A percentile compares a stretch with the other conserved stretches of the same genome.
Conservation (phyloP, 495 filamentous ascomycete species). For the Podospora pseudocomata region DNA sequence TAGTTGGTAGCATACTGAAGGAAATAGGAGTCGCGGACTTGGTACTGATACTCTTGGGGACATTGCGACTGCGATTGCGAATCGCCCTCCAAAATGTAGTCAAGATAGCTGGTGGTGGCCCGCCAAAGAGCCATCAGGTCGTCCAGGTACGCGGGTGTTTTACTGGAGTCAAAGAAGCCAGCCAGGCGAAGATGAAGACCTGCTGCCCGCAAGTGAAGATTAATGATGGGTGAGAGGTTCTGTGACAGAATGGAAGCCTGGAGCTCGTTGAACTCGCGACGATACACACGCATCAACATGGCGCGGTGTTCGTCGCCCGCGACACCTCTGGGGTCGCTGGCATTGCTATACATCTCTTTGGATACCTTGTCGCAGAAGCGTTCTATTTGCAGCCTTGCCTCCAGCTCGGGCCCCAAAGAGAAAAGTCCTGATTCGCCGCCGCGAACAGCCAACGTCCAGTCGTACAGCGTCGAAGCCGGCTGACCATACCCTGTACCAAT, state of each 20-base stretch:
- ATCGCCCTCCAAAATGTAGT: conserved; percentile 60
- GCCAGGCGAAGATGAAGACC: conserved; percentile 79
- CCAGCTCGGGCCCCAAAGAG: conserved; percentile 62
- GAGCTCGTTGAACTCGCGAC: conserved; percentile 53
- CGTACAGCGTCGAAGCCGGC: conserved; percentile 81
- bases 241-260: conserved; percentile 50
- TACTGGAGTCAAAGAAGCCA: conserved; percentile 82
- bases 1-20: conserved; percentile 78
- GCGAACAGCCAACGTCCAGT: conserved; percentile 71
- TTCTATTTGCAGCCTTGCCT: conserved; percentile 71
- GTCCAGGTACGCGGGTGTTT: conserved; percentile 66
- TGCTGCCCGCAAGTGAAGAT: conserved; percentile 72
- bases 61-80: conserved; percentile 18
- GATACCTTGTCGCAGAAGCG: conserved; percentile 84
- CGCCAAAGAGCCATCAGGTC: conserved; percentile 76
- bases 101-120: conserved; percentile 70
- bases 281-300: conserved; percentile 59
- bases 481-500: conserved; percentile 89
- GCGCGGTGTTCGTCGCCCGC: conserved; percentile 66
- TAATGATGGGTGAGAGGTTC: conserved; percentile 55
- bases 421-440: conserved; percentile 62
- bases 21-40: conserved; percentile 42
- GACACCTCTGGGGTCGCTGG: conserved; percentile 68
- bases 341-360: conserved; percentile 77
- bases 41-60: conserved; percentile 26